phyloP scores from a whole-genome alignment of 2,329 filamentous ascomycete species.

The Hirsutella rhossiliensis region DNA sequence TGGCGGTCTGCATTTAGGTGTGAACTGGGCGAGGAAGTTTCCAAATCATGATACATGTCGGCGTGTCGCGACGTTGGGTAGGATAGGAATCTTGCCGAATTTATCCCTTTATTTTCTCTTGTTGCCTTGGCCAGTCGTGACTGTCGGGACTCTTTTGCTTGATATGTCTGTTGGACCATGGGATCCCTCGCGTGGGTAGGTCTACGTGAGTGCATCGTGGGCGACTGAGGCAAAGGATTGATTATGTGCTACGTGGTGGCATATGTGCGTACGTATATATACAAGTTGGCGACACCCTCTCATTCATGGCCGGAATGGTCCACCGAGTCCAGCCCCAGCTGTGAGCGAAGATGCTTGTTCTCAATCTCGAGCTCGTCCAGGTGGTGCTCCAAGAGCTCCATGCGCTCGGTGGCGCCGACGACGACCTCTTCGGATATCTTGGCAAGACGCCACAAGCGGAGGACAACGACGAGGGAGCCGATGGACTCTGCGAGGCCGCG shows the following conservation, averaged over 20 bases:
- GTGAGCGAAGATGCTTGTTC: constrained; percentile 17
- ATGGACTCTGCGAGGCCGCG: constrained; percentile 50
- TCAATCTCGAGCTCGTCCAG: constrained; percentile 40
- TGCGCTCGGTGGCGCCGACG: constrained; percentile 48
- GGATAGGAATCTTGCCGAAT: no score
- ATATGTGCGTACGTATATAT: background rate
- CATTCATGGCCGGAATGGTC: constrained; percentile 7
- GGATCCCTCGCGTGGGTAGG: no score
- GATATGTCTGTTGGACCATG: no score
- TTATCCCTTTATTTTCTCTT: no score
- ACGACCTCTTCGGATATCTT: constrained; percentile 60
- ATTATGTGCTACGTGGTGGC: background rate
- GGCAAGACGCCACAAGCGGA: constrained; percentile 57
- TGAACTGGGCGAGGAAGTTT: constrained; percentile 1
- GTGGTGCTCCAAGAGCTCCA: constrained; percentile 41
- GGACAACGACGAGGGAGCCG: constrained; percentile 51
- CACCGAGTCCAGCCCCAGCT: constrained; percentile 8
- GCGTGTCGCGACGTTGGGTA: background rate
- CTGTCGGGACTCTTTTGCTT: no score
- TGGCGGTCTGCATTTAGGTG: constrained; percentile 12
- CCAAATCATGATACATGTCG: background rate
- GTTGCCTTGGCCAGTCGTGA: no score
- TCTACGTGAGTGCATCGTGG: no score
- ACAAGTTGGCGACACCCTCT: background rate
- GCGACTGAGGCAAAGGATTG: no score